phyloP scores from a whole-genome alignment of 345 rosid species.

The Triadica sebifera region DNA sequence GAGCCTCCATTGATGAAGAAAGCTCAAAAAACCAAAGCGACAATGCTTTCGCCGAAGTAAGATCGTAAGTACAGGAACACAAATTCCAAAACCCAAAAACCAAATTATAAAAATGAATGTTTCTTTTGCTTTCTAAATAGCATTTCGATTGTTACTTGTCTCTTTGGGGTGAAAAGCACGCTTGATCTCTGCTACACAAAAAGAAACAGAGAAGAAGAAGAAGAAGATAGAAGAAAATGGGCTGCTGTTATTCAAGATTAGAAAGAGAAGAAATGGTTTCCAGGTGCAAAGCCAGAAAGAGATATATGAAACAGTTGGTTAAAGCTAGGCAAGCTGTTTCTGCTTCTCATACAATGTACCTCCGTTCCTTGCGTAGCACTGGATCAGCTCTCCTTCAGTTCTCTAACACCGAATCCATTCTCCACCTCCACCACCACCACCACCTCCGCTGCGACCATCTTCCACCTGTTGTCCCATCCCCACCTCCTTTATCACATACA shows the following conservation, averaged over 20 bases:
- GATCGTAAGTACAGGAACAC: not conserved
- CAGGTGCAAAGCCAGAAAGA: conserved; percentile 84
- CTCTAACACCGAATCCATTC: conserved; percentile 62
- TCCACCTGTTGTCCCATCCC: conserved; percentile 31
- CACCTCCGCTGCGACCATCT: conserved; percentile 9
- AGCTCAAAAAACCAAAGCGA: conserved; percentile 12
- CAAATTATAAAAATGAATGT: not conserved
- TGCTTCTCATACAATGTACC: conserved; percentile 82
- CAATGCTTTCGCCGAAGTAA: conserved; percentile 20
- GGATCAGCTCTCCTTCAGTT: conserved; percentile 81
- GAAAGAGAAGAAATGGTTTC: conserved; percentile 84
- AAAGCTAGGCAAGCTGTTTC: conserved; percentile 76
- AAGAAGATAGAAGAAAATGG: conserved; percentile 43
- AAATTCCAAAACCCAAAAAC: not conserved
- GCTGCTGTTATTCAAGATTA: conserved; percentile 76
- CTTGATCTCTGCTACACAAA: not conserved
- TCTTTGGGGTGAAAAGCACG: not conserved
- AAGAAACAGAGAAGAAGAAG: not conserved
- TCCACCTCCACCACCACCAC: conserved; percentile 45
- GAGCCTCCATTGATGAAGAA: conserved; percentile 10
- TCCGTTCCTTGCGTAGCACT: conserved; percentile 78
- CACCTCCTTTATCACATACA: conserved; percentile 14
- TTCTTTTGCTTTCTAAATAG: not conserved
- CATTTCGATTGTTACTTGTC: not conserved
- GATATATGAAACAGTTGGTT: conserved; percentile 79